Evolutionary conservation across 2,329 filamentous ascomycete species (phyloP), one percentile per base, ranked within the genome.

Genomic region (Remersonia thermophila): DNA sequence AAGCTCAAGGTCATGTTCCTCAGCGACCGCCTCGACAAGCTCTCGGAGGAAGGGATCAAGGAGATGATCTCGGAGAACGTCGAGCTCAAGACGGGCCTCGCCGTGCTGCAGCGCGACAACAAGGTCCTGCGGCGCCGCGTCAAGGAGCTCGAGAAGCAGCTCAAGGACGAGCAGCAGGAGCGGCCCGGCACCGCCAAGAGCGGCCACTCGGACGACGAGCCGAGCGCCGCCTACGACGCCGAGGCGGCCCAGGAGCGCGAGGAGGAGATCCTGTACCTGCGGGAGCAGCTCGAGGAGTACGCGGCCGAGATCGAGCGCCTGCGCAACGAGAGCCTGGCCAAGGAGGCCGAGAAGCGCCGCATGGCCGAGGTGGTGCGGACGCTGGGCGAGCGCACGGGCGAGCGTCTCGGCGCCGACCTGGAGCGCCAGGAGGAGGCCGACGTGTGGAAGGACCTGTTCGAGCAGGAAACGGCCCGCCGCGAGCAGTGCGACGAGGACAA

Each of bases 41-140:
- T 93, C 29, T 95, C 87, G 2, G 89, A 96, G 55, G 89, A 96
- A 60, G 86, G 87, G 45, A 80, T 98, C 55, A 93, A 93, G 61
- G 89, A 95, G 56, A 93, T 95, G 80, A 93, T 96, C 50, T 86
- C 85, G 30, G 89, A 95, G 58, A 98, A 95, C 51, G 89, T 96
- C 4, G 86, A 95, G 55, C 71, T 96, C 33, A 91, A 93, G 58
- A 94, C 89, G 0, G 84, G 83, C 42, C 73, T 95, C 30, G 77
- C 89, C 3, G 83, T 91, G 26, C 70, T 91, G 39, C 85, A 93
- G 57, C 84, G 93, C 45, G 91, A 98, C 51, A 91, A 85, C 54
- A 91, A 93, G 55, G 69, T 78, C 14, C 59, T 96, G 38, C 78
- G 85, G 15, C 77, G 81, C 43, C 79, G 82, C 46, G 71, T 93